Percentiles rank a stretch among this genome's conserved stretches.
These are phyloP conservation scores for Carex scoparia DNA, from an alignment of 176 grass and related monocot species.

Conservation along the genomic window DNA sequence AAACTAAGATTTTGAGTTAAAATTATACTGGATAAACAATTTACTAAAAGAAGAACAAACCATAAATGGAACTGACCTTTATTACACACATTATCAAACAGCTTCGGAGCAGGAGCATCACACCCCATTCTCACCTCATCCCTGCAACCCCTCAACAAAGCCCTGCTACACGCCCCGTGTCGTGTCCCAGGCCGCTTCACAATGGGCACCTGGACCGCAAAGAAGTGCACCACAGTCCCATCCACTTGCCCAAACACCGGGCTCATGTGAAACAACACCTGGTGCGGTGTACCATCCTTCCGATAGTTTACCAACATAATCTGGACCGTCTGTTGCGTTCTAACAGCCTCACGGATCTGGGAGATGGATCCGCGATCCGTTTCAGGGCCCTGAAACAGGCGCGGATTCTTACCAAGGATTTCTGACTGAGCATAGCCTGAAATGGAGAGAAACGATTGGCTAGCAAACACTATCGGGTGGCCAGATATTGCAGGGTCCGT, in stretches of 20 bases:
- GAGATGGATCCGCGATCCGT: slow-evolving; percentile 64
- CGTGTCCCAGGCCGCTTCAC: neutral
- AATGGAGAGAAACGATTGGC: slow-evolving; percentile 46
- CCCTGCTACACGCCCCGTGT: neutral
- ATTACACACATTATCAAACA: slow-evolving; percentile 56
- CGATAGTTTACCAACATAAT: slow-evolving; percentile 63
- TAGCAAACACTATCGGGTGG: slow-evolving; percentile 94
- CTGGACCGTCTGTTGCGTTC: slow-evolving; percentile 50
- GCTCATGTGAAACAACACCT: slow-evolving; percentile 70
- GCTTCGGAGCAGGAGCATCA: slow-evolving; percentile 29
- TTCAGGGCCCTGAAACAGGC: slow-evolving; percentile 80
- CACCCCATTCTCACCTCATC: slow-evolving; percentile 58
- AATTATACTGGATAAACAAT: neutral
- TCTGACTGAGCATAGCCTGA: slow-evolving; percentile 51
- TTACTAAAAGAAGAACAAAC: neutral
- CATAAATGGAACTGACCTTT: slow-evolving; percentile 48
- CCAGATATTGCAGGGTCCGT: slow-evolving; percentile 72
- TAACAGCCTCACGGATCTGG: slow-evolving; percentile 64
- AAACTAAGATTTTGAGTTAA: neutral
- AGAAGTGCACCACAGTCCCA: slow-evolving; percentile 67
- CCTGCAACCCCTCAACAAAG: slow-evolving; percentile 43
- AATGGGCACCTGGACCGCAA: slow-evolving; percentile 86
- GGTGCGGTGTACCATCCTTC: slow-evolving; percentile 72
- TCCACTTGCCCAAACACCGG: slow-evolving; percentile 64
- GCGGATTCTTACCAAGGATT: slow-evolving; percentile 65